phyloP scores from a whole-genome alignment of 2,329 filamentous ascomycete species.

The Pseudonectria foliicola region DNA sequence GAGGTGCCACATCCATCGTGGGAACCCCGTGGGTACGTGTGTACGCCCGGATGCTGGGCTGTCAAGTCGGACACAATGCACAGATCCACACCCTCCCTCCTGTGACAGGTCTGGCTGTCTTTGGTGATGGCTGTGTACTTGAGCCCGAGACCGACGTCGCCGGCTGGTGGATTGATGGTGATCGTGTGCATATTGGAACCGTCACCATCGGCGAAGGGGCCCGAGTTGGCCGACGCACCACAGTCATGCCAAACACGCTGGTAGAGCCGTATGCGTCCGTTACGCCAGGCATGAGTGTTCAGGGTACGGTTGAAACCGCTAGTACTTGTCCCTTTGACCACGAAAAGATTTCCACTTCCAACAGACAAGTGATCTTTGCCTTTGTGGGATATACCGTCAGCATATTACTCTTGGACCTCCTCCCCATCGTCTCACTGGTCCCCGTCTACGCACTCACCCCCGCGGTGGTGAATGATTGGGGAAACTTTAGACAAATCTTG shows the following conservation, averaged over 20 bases:
- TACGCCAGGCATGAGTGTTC: conserved; percentile 8
- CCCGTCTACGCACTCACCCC: conserved; percentile 8
- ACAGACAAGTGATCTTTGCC: conserved; percentile 1
- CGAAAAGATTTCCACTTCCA: conserved; percentile 1
- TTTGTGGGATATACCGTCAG: conserved; percentile 7
- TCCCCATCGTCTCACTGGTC: conserved; percentile 5
- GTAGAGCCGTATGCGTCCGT: conserved; percentile 11
- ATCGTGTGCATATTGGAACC: conserved; percentile 11
- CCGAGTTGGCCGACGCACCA: conserved; percentile 11
- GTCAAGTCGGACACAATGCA: conserved; percentile 10
- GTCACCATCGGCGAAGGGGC: conserved; percentile 12
- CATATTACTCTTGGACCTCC: conserved; percentile 7
- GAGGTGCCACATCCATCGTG: conserved; percentile 4
- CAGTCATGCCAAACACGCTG: conserved; percentile 11
- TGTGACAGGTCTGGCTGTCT: conserved; percentile 11
- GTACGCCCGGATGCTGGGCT: conserved; percentile 14
- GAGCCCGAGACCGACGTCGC: conserved; percentile 15
- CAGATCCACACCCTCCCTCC: conserved; percentile 13
- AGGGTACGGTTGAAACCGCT: conserved; percentile 5
- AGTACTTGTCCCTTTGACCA: background rate
- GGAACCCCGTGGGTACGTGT: conserved; percentile 12
- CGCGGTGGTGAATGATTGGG: conserved; percentile 7
- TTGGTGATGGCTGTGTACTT: conserved; percentile 11
- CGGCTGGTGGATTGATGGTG: conserved; percentile 18
- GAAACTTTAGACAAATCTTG: conserved; percentile 4